A percentile compares a stretch with the other conserved stretches of the same genome.
Evolutionary conservation across 176 grass and related monocot species (phyloP).

Genomic region (Carex littledalei): DNA sequence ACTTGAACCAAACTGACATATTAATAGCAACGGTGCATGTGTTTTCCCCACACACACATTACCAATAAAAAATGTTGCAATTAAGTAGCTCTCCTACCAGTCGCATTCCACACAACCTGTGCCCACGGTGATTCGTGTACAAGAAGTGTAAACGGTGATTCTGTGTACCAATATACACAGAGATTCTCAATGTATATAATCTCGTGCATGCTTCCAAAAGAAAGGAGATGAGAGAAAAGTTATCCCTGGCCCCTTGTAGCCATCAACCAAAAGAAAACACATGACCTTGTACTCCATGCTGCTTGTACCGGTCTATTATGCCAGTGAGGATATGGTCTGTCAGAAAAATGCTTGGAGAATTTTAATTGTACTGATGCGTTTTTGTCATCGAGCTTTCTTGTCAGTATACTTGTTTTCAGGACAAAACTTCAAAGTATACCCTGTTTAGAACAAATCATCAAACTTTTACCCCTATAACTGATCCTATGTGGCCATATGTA

Average conservation of each 20-base stretch:
- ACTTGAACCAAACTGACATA: constrained; percentile 2
- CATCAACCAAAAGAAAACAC: constrained; percentile 23
- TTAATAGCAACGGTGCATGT: neutral
- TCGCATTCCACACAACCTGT: neutral
- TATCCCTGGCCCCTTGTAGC: constrained; percentile 1
- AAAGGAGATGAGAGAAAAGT: neutral
- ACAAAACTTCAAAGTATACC: neutral
- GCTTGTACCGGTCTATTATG: constrained; percentile 10
- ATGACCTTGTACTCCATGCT: constrained; percentile 18
- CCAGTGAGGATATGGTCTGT: constrained; percentile 23
- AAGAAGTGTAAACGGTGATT: too few relatives aligned
- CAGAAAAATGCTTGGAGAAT: constrained; percentile 21
- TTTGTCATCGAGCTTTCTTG: constrained; percentile 1
- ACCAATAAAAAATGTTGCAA: neutral
- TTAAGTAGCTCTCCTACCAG: neutral
- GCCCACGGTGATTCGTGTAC: too few relatives aligned
- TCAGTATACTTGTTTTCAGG: neutral
- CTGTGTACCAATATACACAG: neutral
- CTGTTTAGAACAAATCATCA: neutral
- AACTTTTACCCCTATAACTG: neutral
- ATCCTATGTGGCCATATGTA: neutral
- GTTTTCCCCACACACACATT: neutral
- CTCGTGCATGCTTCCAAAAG: constrained; percentile 1
- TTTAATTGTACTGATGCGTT: constrained; percentile 4
- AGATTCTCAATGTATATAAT: neutral